Percentiles rank a stretch among this genome's conserved stretches.
phyloP scores from a whole-genome alignment of 2,329 filamentous ascomycete species.

The Cladophialophora chaetospira region DNA sequence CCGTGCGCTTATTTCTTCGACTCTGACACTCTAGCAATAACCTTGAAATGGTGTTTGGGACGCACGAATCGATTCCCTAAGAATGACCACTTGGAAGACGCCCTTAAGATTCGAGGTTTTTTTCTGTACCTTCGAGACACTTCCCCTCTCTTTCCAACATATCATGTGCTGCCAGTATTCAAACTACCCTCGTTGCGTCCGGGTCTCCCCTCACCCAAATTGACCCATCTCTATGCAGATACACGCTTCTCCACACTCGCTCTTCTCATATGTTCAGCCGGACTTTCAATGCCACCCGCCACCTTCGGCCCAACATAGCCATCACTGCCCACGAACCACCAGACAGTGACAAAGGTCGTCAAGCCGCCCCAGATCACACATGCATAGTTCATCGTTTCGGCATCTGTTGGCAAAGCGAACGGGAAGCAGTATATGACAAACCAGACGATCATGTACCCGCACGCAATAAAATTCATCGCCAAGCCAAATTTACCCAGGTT shows the following conservation, averaged over 20 bases:
- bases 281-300: constrained; percentile 14
- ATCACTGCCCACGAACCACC: constrained; percentile 40
- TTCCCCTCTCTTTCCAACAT: no score
- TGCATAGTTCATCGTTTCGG: constrained; percentile 57
- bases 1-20: no score
- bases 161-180: no score
- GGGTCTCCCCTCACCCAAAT: no score
- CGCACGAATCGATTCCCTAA: no score
- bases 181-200: no score
- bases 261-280: constrained; percentile 20
- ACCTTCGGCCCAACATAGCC: constrained; percentile 20
- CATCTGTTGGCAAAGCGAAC: constrained; percentile 49
- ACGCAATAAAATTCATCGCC: constrained; percentile 52
- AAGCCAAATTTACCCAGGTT: constrained; percentile 55
- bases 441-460: constrained; percentile 58
- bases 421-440: constrained; percentile 64
- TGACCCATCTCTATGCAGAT: constrained; percentile 7
- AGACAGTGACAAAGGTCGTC: constrained; percentile 52
- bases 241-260: constrained; percentile 20
- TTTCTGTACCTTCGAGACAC: no score
- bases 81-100: no score
- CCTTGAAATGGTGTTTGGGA: no score
- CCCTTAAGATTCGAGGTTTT: no score
- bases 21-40: no score
- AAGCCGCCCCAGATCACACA: constrained; percentile 56